Evolutionary conservation across 345 rosid genomes (phyloP).

Genomic region (Boechera stricta): DNA sequence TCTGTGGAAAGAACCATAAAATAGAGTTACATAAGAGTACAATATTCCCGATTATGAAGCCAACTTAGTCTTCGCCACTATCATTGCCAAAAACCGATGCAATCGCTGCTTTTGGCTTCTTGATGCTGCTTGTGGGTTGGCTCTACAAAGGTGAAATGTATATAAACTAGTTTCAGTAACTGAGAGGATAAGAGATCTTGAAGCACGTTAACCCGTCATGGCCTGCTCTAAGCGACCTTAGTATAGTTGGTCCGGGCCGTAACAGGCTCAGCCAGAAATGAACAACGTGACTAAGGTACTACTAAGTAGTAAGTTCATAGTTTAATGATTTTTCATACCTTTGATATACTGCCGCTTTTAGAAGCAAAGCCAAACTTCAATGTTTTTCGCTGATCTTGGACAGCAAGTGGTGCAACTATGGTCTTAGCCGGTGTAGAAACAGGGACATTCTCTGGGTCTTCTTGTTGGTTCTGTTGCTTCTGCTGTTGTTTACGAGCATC

Average conservation of each 20-base stretch:
- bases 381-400: constrained; percentile 79
- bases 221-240: neutral
- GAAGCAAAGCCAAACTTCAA: constrained; percentile 93
- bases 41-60: neutral
- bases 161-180: neutral
- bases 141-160: constrained; percentile 50
- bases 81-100: constrained; percentile 80
- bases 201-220: neutral
- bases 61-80: constrained; percentile 69
- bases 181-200: neutral
- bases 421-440: constrained; percentile 44
- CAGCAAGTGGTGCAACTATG: constrained; percentile 56
- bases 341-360: constrained; percentile 60
- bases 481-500: constrained; percentile 81
- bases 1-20: neutral
- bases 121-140: constrained; percentile 49
- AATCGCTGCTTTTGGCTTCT: constrained; percentile 71
- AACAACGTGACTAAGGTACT: no score
- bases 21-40: constrained; percentile 22
- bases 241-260: neutral
- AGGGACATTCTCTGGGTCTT: constrained; percentile 54
- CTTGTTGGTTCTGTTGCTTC: constrained; percentile 55
- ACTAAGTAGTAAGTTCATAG: neutral
- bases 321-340: constrained; percentile 53
- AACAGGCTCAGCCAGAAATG: neutral